Base-by-base conservation (phyloP, 768 basidiomycete species). In the Amyloporia xantha region DNA sequence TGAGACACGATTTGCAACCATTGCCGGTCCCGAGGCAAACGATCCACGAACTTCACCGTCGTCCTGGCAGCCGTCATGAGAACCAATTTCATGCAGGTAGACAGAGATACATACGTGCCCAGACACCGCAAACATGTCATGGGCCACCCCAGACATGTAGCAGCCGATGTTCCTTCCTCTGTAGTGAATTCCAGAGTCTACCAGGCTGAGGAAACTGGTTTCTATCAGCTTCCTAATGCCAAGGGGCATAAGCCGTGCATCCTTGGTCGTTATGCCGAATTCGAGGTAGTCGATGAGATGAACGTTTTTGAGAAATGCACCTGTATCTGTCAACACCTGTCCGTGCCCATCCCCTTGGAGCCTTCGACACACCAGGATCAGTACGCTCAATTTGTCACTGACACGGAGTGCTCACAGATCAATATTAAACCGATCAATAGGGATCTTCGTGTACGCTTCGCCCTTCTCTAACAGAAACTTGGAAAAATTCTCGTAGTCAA, bases 181-280 rank as follows among this genome's bases (percentile, higher is more conserved):
- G 50, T 69, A 75, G 52, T 75, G 65, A 28, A 76, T 68, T 6
- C 74, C 75, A 1, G 75, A 73, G 53, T 77, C 75, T 42, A 71
- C 64, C 15, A 77, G 62, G 1, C 71, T 70, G 21, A 69, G 56
- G 55, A 74, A 74, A 1, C 65, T 55, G n/a, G 64, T 57, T 42
- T 73, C 71, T 9, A 73, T 51, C 12, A 71, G 62, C 49, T 67
- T 67, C 20, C 72, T 56, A 2, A 67, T 65, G 17, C 59, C 59
- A n/a, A 65, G 51, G 2, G 65, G 58, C 67, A 72, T 68, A 13
- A 59, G 49, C 4, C 48, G 48, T 0, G 68, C 69, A 49, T 71
- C 71, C 53, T 64, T 68, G 19, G 52, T 49, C 10, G 65, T 64
- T 7, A 74, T 63, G 3, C 71, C 71, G 36, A 73, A 71, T 48